Percentiles rank a stretch among this genome's conserved stretches.
phyloP scores from a whole-genome alignment of 2,329 filamentous ascomycete genomes.

The Claviceps sp. region DNA sequence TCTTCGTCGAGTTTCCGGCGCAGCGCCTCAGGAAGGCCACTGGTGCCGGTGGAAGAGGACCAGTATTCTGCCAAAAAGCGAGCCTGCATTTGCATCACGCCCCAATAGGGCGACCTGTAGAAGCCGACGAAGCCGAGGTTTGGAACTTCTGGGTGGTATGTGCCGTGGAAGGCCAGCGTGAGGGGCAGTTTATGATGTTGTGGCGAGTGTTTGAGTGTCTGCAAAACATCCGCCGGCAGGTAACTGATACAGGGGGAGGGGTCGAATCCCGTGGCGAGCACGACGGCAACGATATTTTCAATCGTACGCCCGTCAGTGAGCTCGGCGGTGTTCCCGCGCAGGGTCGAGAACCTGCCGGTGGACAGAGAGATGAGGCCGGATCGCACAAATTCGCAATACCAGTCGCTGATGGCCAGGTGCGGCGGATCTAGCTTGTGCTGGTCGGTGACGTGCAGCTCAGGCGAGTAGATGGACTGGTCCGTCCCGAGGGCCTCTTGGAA shows the following conservation, averaged over 20 bases:
- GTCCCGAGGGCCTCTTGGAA: constrained; percentile 35
- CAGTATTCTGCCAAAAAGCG: constrained; percentile 52
- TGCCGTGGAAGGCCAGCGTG: constrained; percentile 54
- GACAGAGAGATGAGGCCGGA: constrained; percentile 43
- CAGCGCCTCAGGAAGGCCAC: constrained; percentile 15
- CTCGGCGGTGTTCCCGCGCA: constrained; percentile 23
- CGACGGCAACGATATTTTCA: constrained; percentile 47
- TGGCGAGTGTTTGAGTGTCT: constrained; percentile 43
- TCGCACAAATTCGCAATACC: constrained; percentile 62
- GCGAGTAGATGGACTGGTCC: constrained; percentile 39
- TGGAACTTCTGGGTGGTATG: constrained; percentile 45
- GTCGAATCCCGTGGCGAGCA: constrained; percentile 66
- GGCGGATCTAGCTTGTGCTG: constrained; percentile 37
- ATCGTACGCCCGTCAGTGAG: constrained; percentile 24
- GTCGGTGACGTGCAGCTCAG: constrained; percentile 23
- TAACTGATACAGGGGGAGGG: constrained; percentile 51
- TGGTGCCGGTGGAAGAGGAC: constrained; percentile 21
- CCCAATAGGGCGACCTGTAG: constrained; percentile 77
- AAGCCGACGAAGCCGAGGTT: constrained; percentile 69
- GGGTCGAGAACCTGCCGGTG: constrained; percentile 29
- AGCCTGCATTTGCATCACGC: constrained; percentile 77
- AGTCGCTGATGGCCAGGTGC: constrained; percentile 56
- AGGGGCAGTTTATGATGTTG: constrained; percentile 44
- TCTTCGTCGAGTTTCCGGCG: constrained; percentile 29
- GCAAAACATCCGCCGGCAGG: constrained; percentile 42